Conservation (phyloP, 768 basidiomycete species). For the Amanita fuliginea region DNA sequence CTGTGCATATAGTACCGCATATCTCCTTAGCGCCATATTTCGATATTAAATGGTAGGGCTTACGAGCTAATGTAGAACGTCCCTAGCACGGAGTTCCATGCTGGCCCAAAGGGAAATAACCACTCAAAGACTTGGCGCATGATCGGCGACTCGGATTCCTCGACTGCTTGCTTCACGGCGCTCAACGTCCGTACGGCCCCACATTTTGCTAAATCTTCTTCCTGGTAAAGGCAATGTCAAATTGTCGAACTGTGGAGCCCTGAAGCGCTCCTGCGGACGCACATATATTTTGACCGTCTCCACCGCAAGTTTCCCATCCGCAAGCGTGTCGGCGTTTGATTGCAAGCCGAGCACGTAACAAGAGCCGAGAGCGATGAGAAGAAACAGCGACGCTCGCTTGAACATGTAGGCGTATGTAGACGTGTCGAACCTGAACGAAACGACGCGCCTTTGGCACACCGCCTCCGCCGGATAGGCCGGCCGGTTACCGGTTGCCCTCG, state of each 20-base stretch:
- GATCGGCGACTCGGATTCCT: slow-evolving; percentile 56
- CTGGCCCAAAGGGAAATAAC: slow-evolving; percentile 86
- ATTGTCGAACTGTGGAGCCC: not conserved
- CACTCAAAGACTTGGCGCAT: slow-evolving; percentile 72
- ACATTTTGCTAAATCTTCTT: slow-evolving; percentile 29
- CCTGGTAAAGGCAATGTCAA: slow-evolving; percentile 15
- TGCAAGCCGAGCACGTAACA: slow-evolving; percentile 1
- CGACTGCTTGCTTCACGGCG: slow-evolving; percentile 48
- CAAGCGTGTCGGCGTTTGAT: not conserved
- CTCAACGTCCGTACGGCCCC: slow-evolving; percentile 34
- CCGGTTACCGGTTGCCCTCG: not conserved
- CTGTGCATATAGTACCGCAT: slow-evolving; percentile 24
- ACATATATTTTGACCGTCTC: slow-evolving; percentile 15
- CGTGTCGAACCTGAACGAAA: not conserved
- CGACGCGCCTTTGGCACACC: not conserved
- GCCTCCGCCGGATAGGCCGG: not conserved
- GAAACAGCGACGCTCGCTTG: slow-evolving; percentile 14
- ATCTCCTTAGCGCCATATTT: not conserved
- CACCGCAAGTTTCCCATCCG: slow-evolving; percentile 1
- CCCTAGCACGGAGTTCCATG: slow-evolving; percentile 80
- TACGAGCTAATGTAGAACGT: slow-evolving; percentile 97
- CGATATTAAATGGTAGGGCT: slow-evolving; percentile 21
- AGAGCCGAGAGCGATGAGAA: slow-evolving; percentile 35
- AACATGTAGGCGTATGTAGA: slow-evolving; percentile 14
- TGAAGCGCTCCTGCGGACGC: slow-evolving; percentile 6